Evolutionary conservation across 1,284 basidiomycete species (phyloP), one percentile per base, ranked within the genome.

Genomic region (Rhodotorula sp.): DNA sequence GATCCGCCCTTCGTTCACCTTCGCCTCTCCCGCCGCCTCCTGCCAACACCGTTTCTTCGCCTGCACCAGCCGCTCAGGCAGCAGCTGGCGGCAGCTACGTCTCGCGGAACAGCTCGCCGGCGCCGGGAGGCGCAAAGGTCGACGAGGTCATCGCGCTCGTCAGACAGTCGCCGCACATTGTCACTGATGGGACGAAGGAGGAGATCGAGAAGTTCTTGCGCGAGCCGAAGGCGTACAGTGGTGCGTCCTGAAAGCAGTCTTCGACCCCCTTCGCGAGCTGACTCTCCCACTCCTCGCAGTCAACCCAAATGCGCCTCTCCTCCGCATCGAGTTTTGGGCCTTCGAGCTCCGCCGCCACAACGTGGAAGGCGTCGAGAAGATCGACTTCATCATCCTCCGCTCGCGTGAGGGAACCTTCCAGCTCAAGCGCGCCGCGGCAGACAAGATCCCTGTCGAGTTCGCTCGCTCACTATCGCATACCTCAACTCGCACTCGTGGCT

Each of bases 381-480:
- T 64, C 30, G 73, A 75, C 65, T 71, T 73, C 47, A 71, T 75
- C 71, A 65, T 75, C 58, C 37, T 75, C 30, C 59, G 69, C n/a
- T 62, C 71, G 34, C 47, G 46, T 0, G 63, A 62, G 15, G 68
- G 71, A 3, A 64, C 57, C 2, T 71, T 58, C 62, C 62, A 69
- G 56, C 63, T 73, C 10, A 73, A 73, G 54, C 66, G 73, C 4
- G 65, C 61, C 7, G 26, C 58, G 2, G 52, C 50, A 1, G 57
- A 47, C 18, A 66, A 64, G 26, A 22, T 68, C 2, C 62, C 66
- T 2, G 63, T 74, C 47, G 70, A 70, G n/a, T 68, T 74, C 37
- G 68, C 73, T 44, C 65, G 65, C 37, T 73, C 72, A 13, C 60
- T 71, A 30, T 55, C 62, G 24, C 62, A 64, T 11, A 34, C 68